Evolutionary conservation across 352 stramenopile species (phyloP).

Genomic region (Pythium brachiatum): DNA sequence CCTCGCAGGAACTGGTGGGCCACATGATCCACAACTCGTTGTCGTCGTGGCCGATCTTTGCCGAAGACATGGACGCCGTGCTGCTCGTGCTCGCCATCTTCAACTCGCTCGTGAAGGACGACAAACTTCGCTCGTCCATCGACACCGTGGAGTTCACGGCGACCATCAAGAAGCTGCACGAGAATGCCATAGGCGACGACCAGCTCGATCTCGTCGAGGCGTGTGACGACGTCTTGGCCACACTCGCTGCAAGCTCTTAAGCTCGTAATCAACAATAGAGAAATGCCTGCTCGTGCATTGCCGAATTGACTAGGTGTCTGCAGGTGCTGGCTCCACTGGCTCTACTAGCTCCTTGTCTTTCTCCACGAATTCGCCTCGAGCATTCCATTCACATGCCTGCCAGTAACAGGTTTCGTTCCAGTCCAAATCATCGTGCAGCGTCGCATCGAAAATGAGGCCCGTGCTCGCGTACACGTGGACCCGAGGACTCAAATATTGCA

Average conservation of each 20-base stretch:
- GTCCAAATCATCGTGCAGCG: conserved; percentile 13
- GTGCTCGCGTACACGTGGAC: conserved; percentile 53
- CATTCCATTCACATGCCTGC: conserved; percentile 48
- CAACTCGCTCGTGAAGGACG: conserved; percentile 9
- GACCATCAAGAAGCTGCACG: conserved; percentile 10
- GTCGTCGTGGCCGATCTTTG: conserved; percentile 22
- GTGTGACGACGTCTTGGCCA: conserved; percentile 13
- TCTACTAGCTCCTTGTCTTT: background rate
- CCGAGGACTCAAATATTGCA: conserved; percentile 29
- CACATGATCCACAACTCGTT: conserved; percentile 19
- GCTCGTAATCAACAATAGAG: no score
- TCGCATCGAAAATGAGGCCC: conserved; percentile 40
- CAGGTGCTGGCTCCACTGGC: background rate
- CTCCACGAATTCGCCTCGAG: conserved; percentile 24
- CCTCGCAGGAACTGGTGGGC: conserved; percentile 7
- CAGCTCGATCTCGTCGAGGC: conserved; percentile 18
- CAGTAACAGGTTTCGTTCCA: conserved; percentile 51
- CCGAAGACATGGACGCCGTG: conserved; percentile 24
- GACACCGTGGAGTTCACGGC: background rate
- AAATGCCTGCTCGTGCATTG: no score
- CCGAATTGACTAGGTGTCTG: no score
- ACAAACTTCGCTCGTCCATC: conserved; percentile 3
- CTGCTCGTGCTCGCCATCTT: conserved; percentile 17
- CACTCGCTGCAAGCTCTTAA: background rate
- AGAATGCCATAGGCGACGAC: conserved; percentile 11